Evolutionary conservation across 257 asterid species (phyloP).

Genomic region (Fraxinus cuspidata): DNA sequence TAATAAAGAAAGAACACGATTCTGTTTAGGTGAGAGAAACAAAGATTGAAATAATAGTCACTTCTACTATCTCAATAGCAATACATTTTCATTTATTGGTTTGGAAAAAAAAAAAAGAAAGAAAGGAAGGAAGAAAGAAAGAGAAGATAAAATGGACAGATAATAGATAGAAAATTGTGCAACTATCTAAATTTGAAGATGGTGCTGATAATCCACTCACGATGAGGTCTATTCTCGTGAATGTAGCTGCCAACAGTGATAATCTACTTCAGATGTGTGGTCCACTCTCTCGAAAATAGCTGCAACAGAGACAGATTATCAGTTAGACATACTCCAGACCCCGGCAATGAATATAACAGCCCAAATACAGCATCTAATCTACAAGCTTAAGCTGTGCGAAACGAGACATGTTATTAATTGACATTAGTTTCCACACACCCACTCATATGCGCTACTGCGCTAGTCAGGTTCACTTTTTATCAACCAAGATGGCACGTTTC

Average conservation of each 20-base stretch:
- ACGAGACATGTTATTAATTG: not conserved
- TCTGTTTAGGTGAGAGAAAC: not conserved
- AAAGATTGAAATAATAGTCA: not conserved
- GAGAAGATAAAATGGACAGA: not conserved
- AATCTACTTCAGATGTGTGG: not conserved
- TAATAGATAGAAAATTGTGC: not conserved
- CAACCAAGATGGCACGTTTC: not conserved
- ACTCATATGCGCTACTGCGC: not conserved
- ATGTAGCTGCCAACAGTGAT: not conserved
- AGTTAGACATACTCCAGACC: not conserved
- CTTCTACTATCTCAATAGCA: not conserved
- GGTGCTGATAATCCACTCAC: not conserved
- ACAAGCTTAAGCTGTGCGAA: not conserved
- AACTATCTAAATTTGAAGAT: not conserved
- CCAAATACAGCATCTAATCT: not conserved
- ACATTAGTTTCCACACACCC: not conserved
- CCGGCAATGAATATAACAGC: not conserved
- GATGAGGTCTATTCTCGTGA: not conserved
- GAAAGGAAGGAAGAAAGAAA: not conserved
- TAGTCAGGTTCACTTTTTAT: not conserved
- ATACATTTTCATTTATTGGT: not conserved
- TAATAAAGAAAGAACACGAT: conserved; percentile 15
- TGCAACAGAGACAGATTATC: not conserved
- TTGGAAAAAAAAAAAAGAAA: no score
- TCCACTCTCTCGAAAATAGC: conserved; percentile 1